Evolutionary conservation across 805 yeast genomes (phyloP).

Genomic region (Tetrapisispora namnaoensis): DNA sequence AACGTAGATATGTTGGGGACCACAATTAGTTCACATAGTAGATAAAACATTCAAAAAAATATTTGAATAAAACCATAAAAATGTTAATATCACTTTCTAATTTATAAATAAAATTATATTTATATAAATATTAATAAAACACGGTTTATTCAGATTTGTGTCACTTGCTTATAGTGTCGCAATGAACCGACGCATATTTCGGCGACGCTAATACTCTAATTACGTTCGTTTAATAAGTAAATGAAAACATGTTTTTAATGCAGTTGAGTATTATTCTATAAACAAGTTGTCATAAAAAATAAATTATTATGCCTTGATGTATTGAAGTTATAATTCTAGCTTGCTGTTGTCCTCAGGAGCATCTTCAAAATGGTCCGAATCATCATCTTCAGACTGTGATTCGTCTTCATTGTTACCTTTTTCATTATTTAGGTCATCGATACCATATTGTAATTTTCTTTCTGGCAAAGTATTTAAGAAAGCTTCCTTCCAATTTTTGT

Average conservation of each 20-base stretch:
- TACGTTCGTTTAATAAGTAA: too few species aligned
- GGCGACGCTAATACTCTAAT: background rate
- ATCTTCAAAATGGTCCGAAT: background rate
- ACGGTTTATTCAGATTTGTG: background rate
- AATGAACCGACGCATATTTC: background rate
- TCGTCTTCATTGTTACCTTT: background rate
- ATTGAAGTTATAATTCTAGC: background rate
- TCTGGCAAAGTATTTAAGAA: slow-evolving; percentile 82
- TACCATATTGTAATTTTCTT: slow-evolving; percentile 41
- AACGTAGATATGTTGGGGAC: background rate
- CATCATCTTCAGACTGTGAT: background rate
- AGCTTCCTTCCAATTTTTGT: slow-evolving; percentile 73
- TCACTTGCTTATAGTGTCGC: background rate
- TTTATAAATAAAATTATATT: too few species aligned
- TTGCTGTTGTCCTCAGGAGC: background rate
- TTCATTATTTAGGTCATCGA: background rate
- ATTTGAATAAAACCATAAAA: background rate
- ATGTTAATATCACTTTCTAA: background rate
- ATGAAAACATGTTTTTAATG: background rate
- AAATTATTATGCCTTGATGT: background rate
- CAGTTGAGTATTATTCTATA: too few species aligned
- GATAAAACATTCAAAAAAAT: too few species aligned
- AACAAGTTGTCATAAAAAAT: background rate
- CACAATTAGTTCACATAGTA: background rate
- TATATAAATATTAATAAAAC: too few species aligned